Base-by-base conservation (phyloP, 164 flowering plant genomes). In the Echeveria elegans region DNA sequence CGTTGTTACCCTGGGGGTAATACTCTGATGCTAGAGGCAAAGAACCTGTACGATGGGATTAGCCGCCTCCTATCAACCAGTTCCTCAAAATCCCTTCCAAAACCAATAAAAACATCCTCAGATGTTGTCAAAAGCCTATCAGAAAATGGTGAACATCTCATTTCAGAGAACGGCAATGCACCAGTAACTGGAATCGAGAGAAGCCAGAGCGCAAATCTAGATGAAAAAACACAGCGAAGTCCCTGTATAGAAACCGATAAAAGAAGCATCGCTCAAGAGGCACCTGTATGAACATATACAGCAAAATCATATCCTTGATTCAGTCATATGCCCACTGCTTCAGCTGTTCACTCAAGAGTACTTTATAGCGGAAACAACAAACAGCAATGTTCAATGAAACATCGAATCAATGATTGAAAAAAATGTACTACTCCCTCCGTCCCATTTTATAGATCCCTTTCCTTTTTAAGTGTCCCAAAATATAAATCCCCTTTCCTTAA, bases 1-100 rank as follows among this genome's bases (percentile, higher is more conserved):
- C 93, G 99, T 6, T 94, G 97, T 73, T 94, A 84, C 80, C 89
- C 90, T 11, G 88, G 94, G 28, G 92, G 96, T 34, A 82, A 83
- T 69, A 66, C 84, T 64, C 76, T 86, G 66, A 78, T 94, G 68
- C 74, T 78, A 64, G 93, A 88, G 29, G 88, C 86, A 28, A 91
- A 87, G 81, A 77, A 67, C 71, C 72, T 82, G 63, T 87, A 82
- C 66, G 93, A 85, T 63, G 97, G 95, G 36, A 65, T 94, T 66
- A 68, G 69, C 45, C 85, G 87, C 26, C 73, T 91, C 52, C 70
- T 91, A 68, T 72, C 91, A 36, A 73, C 77, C 30, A 76, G 92
- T 67, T 50, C 84, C 14, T 71, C 78, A 0, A 84, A 79, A 76
- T 82, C 77, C 62, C 75, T 79, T 12, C 84, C 81, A 4, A 87